Conservation (phyloP, 345 rosid genomes). For the Eucalyptus curtisii region DNA sequence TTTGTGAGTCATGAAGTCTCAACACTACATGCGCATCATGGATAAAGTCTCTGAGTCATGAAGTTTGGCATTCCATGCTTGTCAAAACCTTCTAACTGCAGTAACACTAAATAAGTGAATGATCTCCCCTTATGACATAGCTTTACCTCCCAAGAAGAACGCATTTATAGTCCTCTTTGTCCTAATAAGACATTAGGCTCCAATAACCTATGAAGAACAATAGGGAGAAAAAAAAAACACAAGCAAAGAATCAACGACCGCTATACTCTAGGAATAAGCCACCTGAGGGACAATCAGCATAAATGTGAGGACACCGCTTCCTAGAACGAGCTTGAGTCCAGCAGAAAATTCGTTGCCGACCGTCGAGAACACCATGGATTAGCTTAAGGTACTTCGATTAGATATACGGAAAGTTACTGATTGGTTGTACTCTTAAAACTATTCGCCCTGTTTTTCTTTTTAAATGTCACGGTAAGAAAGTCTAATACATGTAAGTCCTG, state of each 20-base stretch:
- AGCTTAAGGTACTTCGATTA: not conserved
- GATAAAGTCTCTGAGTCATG: no score
- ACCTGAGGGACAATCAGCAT: not conserved
- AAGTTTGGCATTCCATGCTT: no score
- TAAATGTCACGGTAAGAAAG: not conserved
- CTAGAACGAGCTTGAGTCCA: not conserved
- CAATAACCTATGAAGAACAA: not conserved
- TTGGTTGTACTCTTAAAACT: not conserved
- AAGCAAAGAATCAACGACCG: not conserved
- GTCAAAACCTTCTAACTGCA: not conserved
- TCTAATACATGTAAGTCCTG: not conserved
- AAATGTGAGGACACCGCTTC: not conserved
- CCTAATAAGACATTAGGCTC: not conserved
- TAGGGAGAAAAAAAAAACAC: not conserved
- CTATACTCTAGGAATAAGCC: not conserved
- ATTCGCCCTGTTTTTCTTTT: not conserved
- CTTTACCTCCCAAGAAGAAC: not conserved
- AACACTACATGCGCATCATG: no score
- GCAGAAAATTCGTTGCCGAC: not conserved
- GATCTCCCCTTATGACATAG: not conserved
- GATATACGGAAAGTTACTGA: not conserved
- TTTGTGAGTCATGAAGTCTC: no score
- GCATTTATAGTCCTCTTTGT: not conserved
- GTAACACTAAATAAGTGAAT: no score
- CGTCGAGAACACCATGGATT: not conserved